Conservation (phyloP, 495 filamentous ascomycete genomes). For the Ramalina peruviana region DNA sequence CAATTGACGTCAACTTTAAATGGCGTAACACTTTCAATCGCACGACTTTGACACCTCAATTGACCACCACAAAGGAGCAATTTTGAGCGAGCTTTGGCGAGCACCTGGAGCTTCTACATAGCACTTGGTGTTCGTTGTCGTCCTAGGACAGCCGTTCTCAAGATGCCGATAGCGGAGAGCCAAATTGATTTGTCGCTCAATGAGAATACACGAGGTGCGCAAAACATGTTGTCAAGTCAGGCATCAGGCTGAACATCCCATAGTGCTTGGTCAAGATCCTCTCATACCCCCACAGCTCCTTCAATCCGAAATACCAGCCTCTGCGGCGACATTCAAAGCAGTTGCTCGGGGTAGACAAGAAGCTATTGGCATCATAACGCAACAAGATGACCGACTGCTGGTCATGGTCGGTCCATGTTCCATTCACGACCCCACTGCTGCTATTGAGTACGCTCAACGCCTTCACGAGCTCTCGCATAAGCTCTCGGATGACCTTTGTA, state of each 20-base stretch:
- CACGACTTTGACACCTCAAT: too few species aligned
- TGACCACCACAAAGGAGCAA: too few species aligned
- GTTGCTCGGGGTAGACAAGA: slow-evolving; percentile 73
- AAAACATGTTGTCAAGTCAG: not conserved
- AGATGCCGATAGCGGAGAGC: slow-evolving; percentile 37
- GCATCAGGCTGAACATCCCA: slow-evolving; percentile 1
- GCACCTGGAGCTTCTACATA: too few species aligned
- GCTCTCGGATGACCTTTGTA: slow-evolving; percentile 76
- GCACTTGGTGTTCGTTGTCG: too few species aligned
- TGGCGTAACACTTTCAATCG: too few species aligned
- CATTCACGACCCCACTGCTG: slow-evolving; percentile 88
- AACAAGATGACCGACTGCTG: slow-evolving; percentile 62
- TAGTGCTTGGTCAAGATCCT: slow-evolving; percentile 91
- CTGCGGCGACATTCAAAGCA: slow-evolving; percentile 58
- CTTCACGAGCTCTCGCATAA: slow-evolving; percentile 75
- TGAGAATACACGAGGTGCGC: slow-evolving; percentile 41
- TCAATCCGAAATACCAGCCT: slow-evolving; percentile 76
- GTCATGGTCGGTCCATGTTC: slow-evolving; percentile 95
- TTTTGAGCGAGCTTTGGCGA: too few species aligned
- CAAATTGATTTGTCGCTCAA: slow-evolving; percentile 25
- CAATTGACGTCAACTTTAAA: too few species aligned
- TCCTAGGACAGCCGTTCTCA: slow-evolving; percentile 3
- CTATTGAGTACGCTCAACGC: slow-evolving; percentile 84
- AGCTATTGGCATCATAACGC: slow-evolving; percentile 62
- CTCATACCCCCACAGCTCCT: slow-evolving; percentile 82